Conservation (phyloP, 1,139 yeast genomes). For the Magnusiomyces tetraspermus region DNA sequence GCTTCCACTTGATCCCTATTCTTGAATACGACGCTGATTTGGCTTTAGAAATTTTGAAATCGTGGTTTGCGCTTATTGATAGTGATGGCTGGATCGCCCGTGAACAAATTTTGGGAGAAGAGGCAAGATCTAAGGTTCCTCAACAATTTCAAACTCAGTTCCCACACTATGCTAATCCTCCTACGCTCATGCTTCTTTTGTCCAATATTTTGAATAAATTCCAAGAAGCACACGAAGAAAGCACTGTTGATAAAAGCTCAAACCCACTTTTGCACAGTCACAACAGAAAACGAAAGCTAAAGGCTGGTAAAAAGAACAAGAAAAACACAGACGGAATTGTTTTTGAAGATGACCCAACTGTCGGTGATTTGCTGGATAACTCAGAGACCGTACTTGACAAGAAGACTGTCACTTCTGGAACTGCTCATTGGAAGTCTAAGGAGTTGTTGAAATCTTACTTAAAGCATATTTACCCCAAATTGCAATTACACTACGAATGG, state of each 20-base stretch:
- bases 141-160: slow-evolving; percentile 76
- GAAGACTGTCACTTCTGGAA: slow-evolving; percentile 26
- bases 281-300: neutral
- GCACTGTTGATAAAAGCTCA: slow-evolving; percentile 3
- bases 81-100: slow-evolving; percentile 95
- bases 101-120: slow-evolving; percentile 88
- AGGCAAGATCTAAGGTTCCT: slow-evolving; percentile 84
- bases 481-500: slow-evolving; percentile 75
- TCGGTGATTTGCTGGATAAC: neutral
- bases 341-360: slow-evolving; percentile 5
- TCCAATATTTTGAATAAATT: slow-evolving; percentile 53
- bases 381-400: neutral
- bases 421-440: slow-evolving; percentile 48
- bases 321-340: neutral
- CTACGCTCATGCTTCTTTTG: slow-evolving; percentile 77
- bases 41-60: slow-evolving; percentile 66
- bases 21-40: slow-evolving; percentile 78
- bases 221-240: slow-evolving; percentile 15
- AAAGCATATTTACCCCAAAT: slow-evolving; percentile 59
- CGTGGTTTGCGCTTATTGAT: slow-evolving; percentile 85
- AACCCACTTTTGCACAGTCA: slow-evolving; percentile 6
- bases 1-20: slow-evolving; percentile 81
- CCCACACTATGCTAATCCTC: slow-evolving; percentile 91
- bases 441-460: slow-evolving; percentile 56
- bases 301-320: neutral